These are phyloP conservation scores for Trichoderma citrinoviride DNA, from an alignment of 2,329 filamentous ascomycete species.

Conservation along the genomic window DNA sequence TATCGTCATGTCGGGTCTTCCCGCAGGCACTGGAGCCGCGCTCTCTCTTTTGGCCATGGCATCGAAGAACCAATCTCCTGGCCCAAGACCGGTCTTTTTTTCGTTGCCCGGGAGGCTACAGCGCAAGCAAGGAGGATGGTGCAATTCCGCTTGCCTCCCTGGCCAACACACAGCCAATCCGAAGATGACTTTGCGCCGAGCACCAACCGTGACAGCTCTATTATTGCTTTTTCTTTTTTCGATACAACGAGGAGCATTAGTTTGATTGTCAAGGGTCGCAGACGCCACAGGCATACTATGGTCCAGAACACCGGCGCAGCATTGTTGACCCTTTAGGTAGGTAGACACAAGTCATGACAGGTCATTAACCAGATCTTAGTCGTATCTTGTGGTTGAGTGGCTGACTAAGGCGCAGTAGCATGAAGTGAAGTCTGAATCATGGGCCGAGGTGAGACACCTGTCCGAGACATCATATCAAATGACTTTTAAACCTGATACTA, in stretches of 20 bases:
- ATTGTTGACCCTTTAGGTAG: not conserved
- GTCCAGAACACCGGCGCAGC: not conserved
- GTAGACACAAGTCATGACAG: not conserved
- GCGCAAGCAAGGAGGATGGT: conserved; percentile 7
- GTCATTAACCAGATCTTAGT: conserved; percentile 1
- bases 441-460: not conserved
- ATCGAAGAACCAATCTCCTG: not conserved
- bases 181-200: not conserved
- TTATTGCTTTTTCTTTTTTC: not conserved
- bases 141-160: conserved; percentile 15
- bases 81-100: not conserved
- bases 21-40: not conserved
- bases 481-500: not conserved
- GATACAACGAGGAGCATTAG: not conserved
- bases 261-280: not conserved
- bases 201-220: not conserved
- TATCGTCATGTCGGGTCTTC: not conserved
- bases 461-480: not conserved
- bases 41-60: not conserved
- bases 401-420: not conserved
- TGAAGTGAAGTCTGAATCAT: not conserved
- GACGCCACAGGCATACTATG: not conserved
- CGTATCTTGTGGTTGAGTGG: not conserved
- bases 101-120: not conserved
- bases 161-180: conserved; percentile 13